Percentiles rank a stretch among this genome's conserved stretches.
Conservation (phyloP, 75 land plant genomes). For the Adiantum capillusveneris region DNA sequence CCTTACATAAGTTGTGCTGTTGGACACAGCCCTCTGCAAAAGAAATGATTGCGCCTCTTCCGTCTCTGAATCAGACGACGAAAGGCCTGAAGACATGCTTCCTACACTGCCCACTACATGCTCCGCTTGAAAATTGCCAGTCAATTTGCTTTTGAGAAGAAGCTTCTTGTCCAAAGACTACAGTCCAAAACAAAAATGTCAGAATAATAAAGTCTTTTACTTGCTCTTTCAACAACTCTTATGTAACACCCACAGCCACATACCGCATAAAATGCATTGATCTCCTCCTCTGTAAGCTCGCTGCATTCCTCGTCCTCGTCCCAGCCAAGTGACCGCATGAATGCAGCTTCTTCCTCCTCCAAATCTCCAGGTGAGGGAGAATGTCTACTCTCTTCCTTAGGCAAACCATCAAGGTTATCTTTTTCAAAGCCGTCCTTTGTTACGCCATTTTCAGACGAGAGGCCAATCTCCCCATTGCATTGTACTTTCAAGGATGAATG, state of each 20-base stretch:
- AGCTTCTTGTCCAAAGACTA: neutral
- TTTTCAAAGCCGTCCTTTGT: neutral
- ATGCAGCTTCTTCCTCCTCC: conserved; percentile 60
- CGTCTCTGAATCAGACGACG: conserved; percentile 1
- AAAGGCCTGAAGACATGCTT: conserved; percentile 1
- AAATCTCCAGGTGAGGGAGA: conserved; percentile 6
- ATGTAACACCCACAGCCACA: no score
- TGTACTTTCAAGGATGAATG: neutral
- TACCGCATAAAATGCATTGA: conserved; percentile 33
- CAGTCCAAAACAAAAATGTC: neutral
- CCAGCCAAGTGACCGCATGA: conserved; percentile 82
- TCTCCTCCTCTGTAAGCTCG: conserved; percentile 70
- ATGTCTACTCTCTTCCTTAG: neutral
- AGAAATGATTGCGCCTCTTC: no score
- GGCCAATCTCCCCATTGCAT: neutral
- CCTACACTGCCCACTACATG: neutral
- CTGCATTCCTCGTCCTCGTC: conserved; percentile 40
- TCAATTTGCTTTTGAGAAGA: neutral
- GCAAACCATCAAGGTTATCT: neutral
- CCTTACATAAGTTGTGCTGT: no score
- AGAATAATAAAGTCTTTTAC: neutral
- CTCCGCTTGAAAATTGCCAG: neutral
- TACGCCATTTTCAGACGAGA: neutral
- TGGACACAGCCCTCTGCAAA: no score
- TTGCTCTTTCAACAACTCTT: no score